Evolutionary conservation across 2,329 filamentous ascomycete species (phyloP).

Genomic region (Westerdykella ornata): DNA sequence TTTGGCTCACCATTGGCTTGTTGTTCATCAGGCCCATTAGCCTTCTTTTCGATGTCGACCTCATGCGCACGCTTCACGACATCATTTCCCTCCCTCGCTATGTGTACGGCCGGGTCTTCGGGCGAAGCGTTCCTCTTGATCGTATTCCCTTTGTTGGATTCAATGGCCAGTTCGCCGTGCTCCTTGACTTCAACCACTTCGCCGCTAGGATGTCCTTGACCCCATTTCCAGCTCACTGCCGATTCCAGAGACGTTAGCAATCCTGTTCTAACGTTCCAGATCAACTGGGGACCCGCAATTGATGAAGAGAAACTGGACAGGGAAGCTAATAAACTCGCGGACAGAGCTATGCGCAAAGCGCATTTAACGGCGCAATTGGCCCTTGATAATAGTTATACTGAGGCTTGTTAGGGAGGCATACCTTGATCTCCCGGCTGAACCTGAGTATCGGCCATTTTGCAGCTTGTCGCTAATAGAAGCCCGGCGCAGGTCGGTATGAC

Average conservation of each 20-base stretch:
- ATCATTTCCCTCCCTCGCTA: conserved; percentile 56
- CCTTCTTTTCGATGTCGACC: conserved; percentile 49
- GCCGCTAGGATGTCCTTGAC: conserved; percentile 50
- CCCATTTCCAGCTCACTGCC: conserved; percentile 59
- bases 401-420: conserved; percentile 10
- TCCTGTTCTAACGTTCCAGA: no score
- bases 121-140: conserved; percentile 58
- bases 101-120: conserved; percentile 55
- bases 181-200: conserved; percentile 52
- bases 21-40: conserved; percentile 25
- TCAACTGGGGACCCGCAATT: no score
- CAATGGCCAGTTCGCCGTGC: conserved; percentile 54
- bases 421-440: conserved; percentile 35
- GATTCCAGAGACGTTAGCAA: no score
- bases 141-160: conserved; percentile 56
- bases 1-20: conserved; percentile 31
- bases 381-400: no score
- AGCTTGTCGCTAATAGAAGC: conserved; percentile 10
- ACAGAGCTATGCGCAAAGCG: no score
- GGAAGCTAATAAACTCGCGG: no score
- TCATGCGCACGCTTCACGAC: conserved; percentile 59
- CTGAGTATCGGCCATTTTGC: conserved; percentile 32
- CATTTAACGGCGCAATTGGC: no score
- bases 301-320: no score
- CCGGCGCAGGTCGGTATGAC: conserved; percentile 20